Base-by-base conservation (phyloP, 2,329 filamentous ascomycete species). In the Ceratocystiopsis sp. region DNA sequence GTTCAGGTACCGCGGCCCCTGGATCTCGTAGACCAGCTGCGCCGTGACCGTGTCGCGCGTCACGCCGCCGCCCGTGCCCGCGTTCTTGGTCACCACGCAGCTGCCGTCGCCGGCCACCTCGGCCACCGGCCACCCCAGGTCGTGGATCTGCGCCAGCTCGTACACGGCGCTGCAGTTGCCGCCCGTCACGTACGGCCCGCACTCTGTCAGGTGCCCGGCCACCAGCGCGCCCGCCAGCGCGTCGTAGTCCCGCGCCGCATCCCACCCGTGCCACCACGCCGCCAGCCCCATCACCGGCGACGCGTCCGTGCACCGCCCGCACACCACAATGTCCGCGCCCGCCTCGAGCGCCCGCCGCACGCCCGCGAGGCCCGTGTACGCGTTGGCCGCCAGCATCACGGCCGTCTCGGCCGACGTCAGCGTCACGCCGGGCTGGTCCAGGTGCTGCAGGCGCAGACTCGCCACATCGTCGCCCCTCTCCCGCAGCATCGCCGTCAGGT, bases 151-250 rank as follows among this genome's bases (percentile, higher is more conserved):
- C 42, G 44, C 47, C 38, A 53, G 45, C 36, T 67, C 61, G 1
- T 65, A 44, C 45, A 67, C 70, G 1, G 69, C 71, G 0, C 68
- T 61, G 47, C 71, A 69, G 43, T 69, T 68, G 0, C 57, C 61
- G 0, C 66, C 66, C 3, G 62, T 65, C 2, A 62, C 62, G 47
- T 68, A 69, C 1, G 60, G 55, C 8, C 58, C 61, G 49, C 63
- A 66, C 49, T 67, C 63, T 43, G 66, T 64, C 33, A 66, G 49
- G 52, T 67, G 61, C 1, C 62, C 63, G 3, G 60, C 59, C 35
- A 68, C 56, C 5, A 67, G 49, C 6, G 61, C 52, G 1, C 62
- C 61, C 2, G 55, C 53, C 1, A 69, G 58, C 25, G 54, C 45
- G 45, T 69, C 59, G 41, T 62, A 67, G 32, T 63, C 57, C 0